phyloP scores from a whole-genome alignment of 2,329 filamentous ascomycete genomes.

The Aspergillus spinulosporus region DNA sequence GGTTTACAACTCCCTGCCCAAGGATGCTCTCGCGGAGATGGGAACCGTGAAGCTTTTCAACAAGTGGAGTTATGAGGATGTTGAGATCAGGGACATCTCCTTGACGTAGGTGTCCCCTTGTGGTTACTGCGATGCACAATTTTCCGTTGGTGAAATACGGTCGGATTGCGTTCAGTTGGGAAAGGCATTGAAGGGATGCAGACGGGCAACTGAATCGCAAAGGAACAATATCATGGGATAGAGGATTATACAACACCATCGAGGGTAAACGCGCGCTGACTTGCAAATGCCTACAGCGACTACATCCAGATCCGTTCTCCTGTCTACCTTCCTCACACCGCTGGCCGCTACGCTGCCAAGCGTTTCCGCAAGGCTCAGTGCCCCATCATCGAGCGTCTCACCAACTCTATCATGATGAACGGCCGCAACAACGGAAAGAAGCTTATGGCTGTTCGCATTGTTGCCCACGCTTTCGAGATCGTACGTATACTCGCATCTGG shows the following conservation, averaged over 20 bases:
- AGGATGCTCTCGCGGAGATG: constrained; percentile 86
- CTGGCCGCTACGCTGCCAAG: constrained; percentile 98
- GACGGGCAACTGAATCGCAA: constrained; percentile 13
- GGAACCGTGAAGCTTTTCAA: constrained; percentile 96
- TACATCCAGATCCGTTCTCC: constrained; percentile 99
- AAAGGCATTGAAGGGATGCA: not conserved
- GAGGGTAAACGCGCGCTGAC: constrained; percentile 32
- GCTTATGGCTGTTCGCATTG: constrained; percentile 99
- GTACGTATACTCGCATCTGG: constrained; percentile 59
- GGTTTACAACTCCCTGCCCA: constrained; percentile 77
- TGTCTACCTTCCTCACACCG: constrained; percentile 98
- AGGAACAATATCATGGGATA: constrained; percentile 1
- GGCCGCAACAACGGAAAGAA: constrained; percentile 99
- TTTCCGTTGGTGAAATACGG: constrained; percentile 4
- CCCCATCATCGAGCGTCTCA: constrained; percentile 99
- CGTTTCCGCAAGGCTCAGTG: constrained; percentile 99
- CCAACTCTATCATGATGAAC: constrained; percentile 99
- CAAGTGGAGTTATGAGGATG: constrained; percentile 98
- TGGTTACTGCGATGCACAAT: constrained; percentile 29
- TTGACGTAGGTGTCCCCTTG: constrained; percentile 76
- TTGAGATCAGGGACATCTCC: constrained; percentile 99
- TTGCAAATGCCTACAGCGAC: constrained; percentile 64
- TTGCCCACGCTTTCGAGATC: constrained; percentile 99
- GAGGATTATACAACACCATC: not conserved
- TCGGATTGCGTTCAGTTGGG: constrained; percentile 11